These are phyloP conservation scores for Eurotiales sp. DNA, from an alignment of 2,329 filamentous ascomycete species.

Conservation along the genomic window DNA sequence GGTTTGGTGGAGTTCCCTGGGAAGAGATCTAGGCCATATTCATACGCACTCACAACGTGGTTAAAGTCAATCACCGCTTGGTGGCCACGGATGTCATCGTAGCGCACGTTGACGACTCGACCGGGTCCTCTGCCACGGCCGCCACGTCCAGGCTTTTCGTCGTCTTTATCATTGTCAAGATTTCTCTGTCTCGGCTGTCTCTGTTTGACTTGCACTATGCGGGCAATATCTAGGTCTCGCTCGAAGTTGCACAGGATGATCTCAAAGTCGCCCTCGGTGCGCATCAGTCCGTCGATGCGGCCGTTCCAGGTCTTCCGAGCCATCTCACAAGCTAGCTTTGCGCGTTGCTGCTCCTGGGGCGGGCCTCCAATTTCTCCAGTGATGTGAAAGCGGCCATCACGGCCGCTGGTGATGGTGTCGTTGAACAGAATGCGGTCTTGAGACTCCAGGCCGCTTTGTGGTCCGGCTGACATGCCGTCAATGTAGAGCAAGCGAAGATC, in stretches of 20 bases:
- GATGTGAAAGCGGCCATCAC: background rate
- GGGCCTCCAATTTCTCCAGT: constrained; percentile 7
- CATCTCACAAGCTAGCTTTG: constrained; percentile 54
- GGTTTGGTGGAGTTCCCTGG: constrained; percentile 29
- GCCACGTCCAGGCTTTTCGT: background rate
- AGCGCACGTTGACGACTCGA: constrained; percentile 16
- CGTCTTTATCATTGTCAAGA: background rate
- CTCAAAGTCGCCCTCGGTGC: constrained; percentile 67
- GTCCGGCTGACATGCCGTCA: constrained; percentile 66
- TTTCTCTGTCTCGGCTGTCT: background rate
- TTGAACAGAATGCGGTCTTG: constrained; percentile 60
- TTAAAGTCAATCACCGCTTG: constrained; percentile 42
- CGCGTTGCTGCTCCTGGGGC: constrained; percentile 51
- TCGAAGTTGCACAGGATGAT: constrained; percentile 63
- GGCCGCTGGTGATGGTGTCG: constrained; percentile 9
- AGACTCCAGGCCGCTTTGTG: constrained; percentile 55
- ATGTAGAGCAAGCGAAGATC: constrained; percentile 60
- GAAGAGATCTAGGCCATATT: constrained; percentile 37
- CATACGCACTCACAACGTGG: constrained; percentile 42
- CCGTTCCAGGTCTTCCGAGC: constrained; percentile 45
- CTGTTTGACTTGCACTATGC: constrained; percentile 22
- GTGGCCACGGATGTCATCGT: constrained; percentile 22
- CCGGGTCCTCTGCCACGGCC: background rate
- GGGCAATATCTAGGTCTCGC: constrained; percentile 31
- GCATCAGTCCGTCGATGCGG: constrained; percentile 58